Evolutionary conservation across 805 yeast genomes (phyloP).

Genomic region (Trichomonascus vanleenenianus): DNA sequence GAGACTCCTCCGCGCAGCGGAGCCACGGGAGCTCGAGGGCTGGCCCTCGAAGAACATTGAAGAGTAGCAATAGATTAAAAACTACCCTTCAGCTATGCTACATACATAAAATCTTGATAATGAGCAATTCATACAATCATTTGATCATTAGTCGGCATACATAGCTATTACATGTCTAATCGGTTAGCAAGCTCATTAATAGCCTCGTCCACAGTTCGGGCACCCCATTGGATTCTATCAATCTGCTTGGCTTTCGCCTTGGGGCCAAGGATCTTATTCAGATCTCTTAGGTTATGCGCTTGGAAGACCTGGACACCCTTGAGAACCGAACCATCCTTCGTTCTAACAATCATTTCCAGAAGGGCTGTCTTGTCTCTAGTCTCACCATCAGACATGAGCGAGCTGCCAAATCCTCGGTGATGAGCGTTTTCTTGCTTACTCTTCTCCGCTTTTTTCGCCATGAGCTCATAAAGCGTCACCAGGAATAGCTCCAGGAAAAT

Average conservation of each 20-base stretch:
- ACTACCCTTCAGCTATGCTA: no score
- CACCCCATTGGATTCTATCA: conserved; percentile 61
- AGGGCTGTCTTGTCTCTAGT: conserved; percentile 42
- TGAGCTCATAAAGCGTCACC: conserved; percentile 54
- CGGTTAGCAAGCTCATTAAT: conserved; percentile 35
- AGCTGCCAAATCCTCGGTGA: conserved; percentile 13
- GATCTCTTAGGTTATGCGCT: conserved; percentile 11
- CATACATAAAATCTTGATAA: no score
- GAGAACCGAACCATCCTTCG: conserved; percentile 50
- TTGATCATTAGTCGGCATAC: no score
- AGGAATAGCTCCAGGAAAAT: conserved; percentile 69
- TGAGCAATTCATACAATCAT: no score
- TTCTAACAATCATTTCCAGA: conserved; percentile 43
- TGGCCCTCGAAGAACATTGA: no score
- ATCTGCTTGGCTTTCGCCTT: conserved; percentile 47
- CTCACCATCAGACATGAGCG: conserved; percentile 12
- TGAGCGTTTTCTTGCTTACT: conserved; percentile 2
- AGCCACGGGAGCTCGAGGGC: no score
- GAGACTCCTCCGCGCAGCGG: no score
- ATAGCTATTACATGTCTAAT: background rate
- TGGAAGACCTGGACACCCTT: conserved; percentile 62
- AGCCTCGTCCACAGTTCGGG: conserved; percentile 44
- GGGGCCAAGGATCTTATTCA: conserved; percentile 34
- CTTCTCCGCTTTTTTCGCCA: conserved; percentile 39
- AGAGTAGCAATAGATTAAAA: no score